Evolutionary conservation across 2,329 filamentous ascomycete genomes (phyloP).

Genomic region (Diaporthe citri): DNA sequence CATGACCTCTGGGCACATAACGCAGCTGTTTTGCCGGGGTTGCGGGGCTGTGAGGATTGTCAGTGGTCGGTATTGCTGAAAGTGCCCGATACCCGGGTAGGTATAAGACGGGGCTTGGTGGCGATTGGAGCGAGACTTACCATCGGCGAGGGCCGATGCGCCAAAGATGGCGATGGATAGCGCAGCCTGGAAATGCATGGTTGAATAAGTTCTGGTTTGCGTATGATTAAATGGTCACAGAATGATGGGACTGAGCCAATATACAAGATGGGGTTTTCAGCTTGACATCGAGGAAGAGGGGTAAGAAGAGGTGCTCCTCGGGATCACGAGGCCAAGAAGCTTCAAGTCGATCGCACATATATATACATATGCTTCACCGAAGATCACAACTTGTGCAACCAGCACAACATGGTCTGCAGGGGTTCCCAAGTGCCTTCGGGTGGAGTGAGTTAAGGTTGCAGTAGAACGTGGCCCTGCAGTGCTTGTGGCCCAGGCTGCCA

Average conservation of each 20-base stretch:
- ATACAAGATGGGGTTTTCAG: not conserved
- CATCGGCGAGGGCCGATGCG: conserved; percentile 2
- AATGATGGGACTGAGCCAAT: not conserved
- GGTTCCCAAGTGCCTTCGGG: not conserved
- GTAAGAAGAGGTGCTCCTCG: conserved; percentile 1
- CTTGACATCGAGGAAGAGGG: not conserved
- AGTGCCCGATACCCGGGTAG: no score
- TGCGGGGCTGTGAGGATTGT: not conserved
- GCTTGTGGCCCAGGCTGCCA: conserved; percentile 17
- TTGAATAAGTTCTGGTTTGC: not conserved
- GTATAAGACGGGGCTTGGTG: not conserved
- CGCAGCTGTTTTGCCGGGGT: conserved; percentile 5
- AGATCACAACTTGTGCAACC: not conserved
- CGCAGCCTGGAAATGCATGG: conserved; percentile 24
- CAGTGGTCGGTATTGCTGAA: not conserved
- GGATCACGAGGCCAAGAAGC: conserved; percentile 21
- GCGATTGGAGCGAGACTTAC: not conserved
- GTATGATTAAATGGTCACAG: not conserved
- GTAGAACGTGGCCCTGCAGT: conserved; percentile 22
- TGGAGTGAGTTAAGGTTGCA: conserved; percentile 17
- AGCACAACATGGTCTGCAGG: conserved; percentile 4
- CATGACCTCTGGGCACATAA: conserved; percentile 13
- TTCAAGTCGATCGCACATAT: conserved; percentile 8
- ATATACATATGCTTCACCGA: not conserved
- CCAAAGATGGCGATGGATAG: conserved; percentile 17